These are phyloP conservation scores for Bipolaris sorokiniana DNA, from an alignment of 2,329 filamentous ascomycete genomes.

Conservation along the genomic window DNA sequence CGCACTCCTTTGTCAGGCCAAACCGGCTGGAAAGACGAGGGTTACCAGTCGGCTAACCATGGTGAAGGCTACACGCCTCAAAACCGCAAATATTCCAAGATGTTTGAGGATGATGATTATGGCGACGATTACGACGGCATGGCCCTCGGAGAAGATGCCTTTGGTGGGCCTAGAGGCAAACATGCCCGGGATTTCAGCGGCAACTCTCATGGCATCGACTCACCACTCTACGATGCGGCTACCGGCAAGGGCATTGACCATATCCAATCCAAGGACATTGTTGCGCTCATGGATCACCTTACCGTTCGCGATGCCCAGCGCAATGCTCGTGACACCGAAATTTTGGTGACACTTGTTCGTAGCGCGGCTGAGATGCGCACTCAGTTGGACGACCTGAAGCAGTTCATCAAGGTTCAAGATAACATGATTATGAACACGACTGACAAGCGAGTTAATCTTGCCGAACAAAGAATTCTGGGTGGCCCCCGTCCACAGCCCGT, in stretches of 20 bases:
- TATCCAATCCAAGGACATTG: slow-evolving; percentile 95
- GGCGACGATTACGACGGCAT: slow-evolving; percentile 57
- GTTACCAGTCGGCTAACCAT: slow-evolving; percentile 82
- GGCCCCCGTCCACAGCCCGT: slow-evolving; percentile 79
- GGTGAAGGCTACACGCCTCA: slow-evolving; percentile 58
- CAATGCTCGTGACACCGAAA: slow-evolving; percentile 95
- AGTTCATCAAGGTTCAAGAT: slow-evolving; percentile 87
- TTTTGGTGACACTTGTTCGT: slow-evolving; percentile 89
- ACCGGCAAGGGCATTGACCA: slow-evolving; percentile 87
- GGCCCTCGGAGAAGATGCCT: slow-evolving; percentile 53
- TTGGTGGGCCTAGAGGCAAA: slow-evolving; percentile 45
- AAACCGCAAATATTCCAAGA: slow-evolving; percentile 54
- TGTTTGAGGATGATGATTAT: slow-evolving; percentile 63
- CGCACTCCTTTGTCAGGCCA: slow-evolving; percentile 53
- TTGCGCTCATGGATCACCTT: slow-evolving; percentile 97
- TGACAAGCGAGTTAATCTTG: slow-evolving; percentile 86
- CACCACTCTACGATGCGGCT: slow-evolving; percentile 87
- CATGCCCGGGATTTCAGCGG: slow-evolving; percentile 77
- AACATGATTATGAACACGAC: slow-evolving; percentile 85
- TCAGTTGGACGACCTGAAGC: slow-evolving; percentile 94
- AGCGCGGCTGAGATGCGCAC: slow-evolving; percentile 96
- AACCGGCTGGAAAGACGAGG: slow-evolving; percentile 74
- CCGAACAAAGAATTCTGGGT: slow-evolving; percentile 79
- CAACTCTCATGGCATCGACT: slow-evolving; percentile 88
- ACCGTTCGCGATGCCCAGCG: slow-evolving; percentile 96